phyloP scores from a whole-genome alignment of 2,329 filamentous ascomycete genomes.

The Trichoderma koningiopsis region DNA sequence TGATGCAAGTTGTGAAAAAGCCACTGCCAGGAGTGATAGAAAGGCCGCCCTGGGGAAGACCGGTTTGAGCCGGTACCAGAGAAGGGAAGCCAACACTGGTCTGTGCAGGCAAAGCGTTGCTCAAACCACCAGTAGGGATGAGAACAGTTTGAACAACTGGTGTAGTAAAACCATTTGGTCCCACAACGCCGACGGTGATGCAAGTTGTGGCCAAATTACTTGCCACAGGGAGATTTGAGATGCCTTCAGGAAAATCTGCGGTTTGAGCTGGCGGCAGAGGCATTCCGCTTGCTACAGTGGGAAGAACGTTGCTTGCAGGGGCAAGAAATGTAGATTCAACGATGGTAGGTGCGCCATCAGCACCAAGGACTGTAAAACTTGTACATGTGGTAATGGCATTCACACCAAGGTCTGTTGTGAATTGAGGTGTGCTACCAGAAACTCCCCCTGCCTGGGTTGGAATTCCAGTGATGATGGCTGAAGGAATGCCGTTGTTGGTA shows the following conservation, averaged over 20 bases:
- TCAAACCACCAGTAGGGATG: slow-evolving; percentile 27
- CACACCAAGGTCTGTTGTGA: slow-evolving; percentile 24
- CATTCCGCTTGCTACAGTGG: slow-evolving; percentile 27
- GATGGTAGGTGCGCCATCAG: slow-evolving; percentile 36
- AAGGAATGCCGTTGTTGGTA: slow-evolving; percentile 25
- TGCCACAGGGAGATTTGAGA: slow-evolving; percentile 27
- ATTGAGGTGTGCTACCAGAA: slow-evolving; percentile 26
- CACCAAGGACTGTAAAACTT: slow-evolving; percentile 36
- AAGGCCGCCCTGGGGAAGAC: slow-evolving; percentile 31
- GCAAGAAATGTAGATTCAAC: slow-evolving; percentile 38
- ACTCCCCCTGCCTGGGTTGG: slow-evolving; percentile 1
- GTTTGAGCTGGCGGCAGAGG: slow-evolving; percentile 28
- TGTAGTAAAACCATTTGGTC: slow-evolving; percentile 38
- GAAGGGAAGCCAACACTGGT: slow-evolving; percentile 30
- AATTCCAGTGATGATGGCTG: slow-evolving; percentile 8
- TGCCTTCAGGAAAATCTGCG: slow-evolving; percentile 30
- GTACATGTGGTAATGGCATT: slow-evolving; percentile 32
- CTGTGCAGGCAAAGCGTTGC: slow-evolving; percentile 24
- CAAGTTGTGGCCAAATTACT: slow-evolving; percentile 33
- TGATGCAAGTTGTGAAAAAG: slow-evolving; percentile 36
- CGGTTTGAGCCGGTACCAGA: slow-evolving; percentile 29
- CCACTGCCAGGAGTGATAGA: slow-evolving; percentile 25
- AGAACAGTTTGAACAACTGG: slow-evolving; percentile 36
- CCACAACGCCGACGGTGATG: slow-evolving; percentile 38
- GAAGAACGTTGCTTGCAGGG: slow-evolving; percentile 30